Evolutionary conservation across 176 grass and related monocot species (phyloP), one percentile per base, ranked within the genome.

Genomic region (Aegilops sharonensis): DNA sequence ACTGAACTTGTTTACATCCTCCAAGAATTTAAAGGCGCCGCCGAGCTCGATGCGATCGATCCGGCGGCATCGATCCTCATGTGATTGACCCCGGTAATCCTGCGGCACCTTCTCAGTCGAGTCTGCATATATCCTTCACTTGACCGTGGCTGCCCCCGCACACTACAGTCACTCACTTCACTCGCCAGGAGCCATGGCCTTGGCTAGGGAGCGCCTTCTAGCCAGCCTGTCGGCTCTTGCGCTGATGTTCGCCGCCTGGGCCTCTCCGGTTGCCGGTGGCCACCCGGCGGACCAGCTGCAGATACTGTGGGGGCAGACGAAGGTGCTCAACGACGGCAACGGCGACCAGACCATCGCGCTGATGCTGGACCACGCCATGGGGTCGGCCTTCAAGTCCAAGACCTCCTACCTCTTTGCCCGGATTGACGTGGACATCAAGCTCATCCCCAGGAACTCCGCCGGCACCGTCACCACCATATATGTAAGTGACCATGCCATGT

Each of bases 401-500:
- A 78, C 52, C 18, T 79, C 89, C 0, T 95, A 90, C 68, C 85
- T 92, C 64, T 95, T 95, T 4, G 90, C 82, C 1, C 39, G 73
- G 77, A 78, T 92, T 63, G 81, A 88, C 90, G 68, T 95, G 85
- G 83, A 88, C 77, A 89, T 95, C 88, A 95, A 90, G 90, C 93
- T 95, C 68, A 84, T 95, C 64, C 32, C 90, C 24, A 71, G 77
- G 35, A 89, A 92, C 75, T 95, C 93, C 39, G 93, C 93, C 57
- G 93, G 93, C 85, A 95, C 93, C 31, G 93, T 92, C 72, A 92
- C 93, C 47, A 91, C 93, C 34, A 79, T 91, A 59, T 92, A 95
- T 42, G 93, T 95, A 80, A 89, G 87, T 82, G 59, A 31, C 69
- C 40, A 64, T 64, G 42, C 6, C 17, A 35, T 6, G 3, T 9